A percentile compares a stretch with the other conserved stretches of the same genome.
phyloP scores from a whole-genome alignment of 2,329 filamentous ascomycete species.

The Helotiales sp. region DNA sequence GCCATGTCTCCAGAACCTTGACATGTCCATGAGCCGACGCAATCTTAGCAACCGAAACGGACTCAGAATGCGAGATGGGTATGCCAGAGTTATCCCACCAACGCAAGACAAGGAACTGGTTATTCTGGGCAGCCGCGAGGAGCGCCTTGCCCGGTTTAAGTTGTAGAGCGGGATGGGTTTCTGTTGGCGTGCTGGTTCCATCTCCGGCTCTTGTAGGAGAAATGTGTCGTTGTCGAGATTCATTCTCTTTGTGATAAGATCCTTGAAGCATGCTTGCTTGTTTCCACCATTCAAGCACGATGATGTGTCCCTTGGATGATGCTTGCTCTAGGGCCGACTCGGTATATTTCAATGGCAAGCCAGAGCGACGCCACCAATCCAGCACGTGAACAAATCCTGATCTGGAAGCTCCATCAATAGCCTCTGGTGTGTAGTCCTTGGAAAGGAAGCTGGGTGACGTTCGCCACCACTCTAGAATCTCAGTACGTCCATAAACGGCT shows the following conservation, averaged over 20 bases:
- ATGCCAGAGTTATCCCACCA: conserved; percentile 91
- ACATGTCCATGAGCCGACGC: conserved; percentile 87
- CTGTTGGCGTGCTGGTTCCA: conserved; percentile 24
- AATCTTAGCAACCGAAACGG: conserved; percentile 72
- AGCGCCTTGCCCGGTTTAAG: conserved; percentile 86
- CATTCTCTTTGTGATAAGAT: conserved; percentile 51
- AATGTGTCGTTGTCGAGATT: conserved; percentile 36
- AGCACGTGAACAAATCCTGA: conserved; percentile 85
- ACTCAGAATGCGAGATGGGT: conserved; percentile 78
- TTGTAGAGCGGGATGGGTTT: conserved; percentile 49
- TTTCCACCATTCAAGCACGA: conserved; percentile 93
- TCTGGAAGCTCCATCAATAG: conserved; percentile 84
- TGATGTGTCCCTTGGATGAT: conserved; percentile 80
- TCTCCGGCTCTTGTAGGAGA: conserved; percentile 26
- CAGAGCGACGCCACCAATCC: conserved; percentile 89
- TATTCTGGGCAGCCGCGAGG: conserved; percentile 81
- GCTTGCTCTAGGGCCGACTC: conserved; percentile 88
- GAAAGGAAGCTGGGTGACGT: conserved; percentile 81
- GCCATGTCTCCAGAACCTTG: conserved; percentile 82
- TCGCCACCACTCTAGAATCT: conserved; percentile 91
- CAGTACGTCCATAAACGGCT: conserved; percentile 80
- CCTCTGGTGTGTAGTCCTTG: conserved; percentile 78
- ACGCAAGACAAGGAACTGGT: conserved; percentile 74
- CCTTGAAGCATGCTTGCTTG: conserved; percentile 66
- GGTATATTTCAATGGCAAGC: conserved; percentile 81